phyloP scores from a whole-genome alignment of 768 basidiomycete species.

The Neoboletus magnificus region DNA sequence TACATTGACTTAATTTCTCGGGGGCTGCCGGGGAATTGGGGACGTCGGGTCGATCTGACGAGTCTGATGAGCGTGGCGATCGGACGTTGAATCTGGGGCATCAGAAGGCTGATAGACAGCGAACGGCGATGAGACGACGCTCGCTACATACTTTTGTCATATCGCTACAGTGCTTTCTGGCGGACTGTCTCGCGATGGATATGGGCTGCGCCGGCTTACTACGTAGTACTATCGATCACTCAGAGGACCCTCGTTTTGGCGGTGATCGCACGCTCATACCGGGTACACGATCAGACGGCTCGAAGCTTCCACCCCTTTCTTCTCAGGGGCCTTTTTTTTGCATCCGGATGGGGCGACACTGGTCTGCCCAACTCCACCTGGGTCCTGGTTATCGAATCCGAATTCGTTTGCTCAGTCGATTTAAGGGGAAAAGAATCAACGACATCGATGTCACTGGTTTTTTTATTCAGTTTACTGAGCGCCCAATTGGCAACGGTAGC shows the following conservation, averaged over 20 bases:
- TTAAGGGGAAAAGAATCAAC: too few relatives aligned
- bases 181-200: background rate
- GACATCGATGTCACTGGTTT: too few relatives aligned
- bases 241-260: background rate
- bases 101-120: background rate
- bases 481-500: too few relatives aligned
- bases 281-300: background rate
- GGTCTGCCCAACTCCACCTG: background rate
- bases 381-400: background rate
- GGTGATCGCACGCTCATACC: too few relatives aligned
- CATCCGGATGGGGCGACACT: background rate
- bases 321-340: background rate
- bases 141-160: too few relatives aligned
- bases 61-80: background rate
- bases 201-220: background rate
- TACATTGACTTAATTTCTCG: conserved; percentile 21
- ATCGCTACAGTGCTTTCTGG: too few relatives aligned
- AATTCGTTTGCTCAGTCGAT: too few relatives aligned
- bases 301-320: background rate
- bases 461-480: too few relatives aligned
- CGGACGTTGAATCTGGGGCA: background rate
- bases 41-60: background rate
- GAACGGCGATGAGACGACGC: too few relatives aligned
- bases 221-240: too few relatives aligned
- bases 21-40: background rate